Evolutionary conservation across 2,329 filamentous ascomycete genomes (phyloP), one percentile per base, ranked within the genome.

Genomic region (Talaromyces rugulosus): DNA sequence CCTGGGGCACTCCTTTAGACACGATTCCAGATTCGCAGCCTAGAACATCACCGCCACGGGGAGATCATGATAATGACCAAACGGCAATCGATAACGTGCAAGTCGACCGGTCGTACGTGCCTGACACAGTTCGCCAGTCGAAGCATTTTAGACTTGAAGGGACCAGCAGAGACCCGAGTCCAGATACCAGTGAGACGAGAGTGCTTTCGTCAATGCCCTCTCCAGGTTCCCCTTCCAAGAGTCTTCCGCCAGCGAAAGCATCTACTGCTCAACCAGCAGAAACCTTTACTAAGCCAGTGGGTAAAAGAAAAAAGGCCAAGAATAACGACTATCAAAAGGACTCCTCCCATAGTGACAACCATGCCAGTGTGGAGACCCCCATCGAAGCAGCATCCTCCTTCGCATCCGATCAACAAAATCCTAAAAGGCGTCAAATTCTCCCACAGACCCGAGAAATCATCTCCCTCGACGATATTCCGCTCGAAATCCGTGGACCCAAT

Each of bases 401-500:
- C 30, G 9, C 28, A n/a, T 27, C 18, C 4, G 36, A 31, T 7
- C 44, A 27, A 7, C n/a, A 18, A 23, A 51, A 9, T 14, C 16
- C 33, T 14, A 50, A 51, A 34, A 60, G 33, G 31, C 58, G 44
- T 14, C 36, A 56, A 31, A 62, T 40, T 16, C 56, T 52, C 42
- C 64, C 61, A 12, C 40, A 34, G n/a, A 44, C 47, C 14, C 52
- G 54, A 50, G 57, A 55, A 30, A 16, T n/a, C 5, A 47, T 62
- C 31, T 56, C 59, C 31, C 62, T 68, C 30, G 52, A 63, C 27
- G 40, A 62, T 5, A 67, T 75, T n/a, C 76, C 75, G 5, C 61
- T 73, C 42, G 63, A 72, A 64, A 85, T 90, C 55, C 74, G 76
- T 2, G 76, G 87, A 0, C 82, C 84, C 0, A 81, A 79, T 0